Evolutionary conservation across 768 basidiomycete genomes (phyloP).

Genomic region (Tricholoma sp.): DNA sequence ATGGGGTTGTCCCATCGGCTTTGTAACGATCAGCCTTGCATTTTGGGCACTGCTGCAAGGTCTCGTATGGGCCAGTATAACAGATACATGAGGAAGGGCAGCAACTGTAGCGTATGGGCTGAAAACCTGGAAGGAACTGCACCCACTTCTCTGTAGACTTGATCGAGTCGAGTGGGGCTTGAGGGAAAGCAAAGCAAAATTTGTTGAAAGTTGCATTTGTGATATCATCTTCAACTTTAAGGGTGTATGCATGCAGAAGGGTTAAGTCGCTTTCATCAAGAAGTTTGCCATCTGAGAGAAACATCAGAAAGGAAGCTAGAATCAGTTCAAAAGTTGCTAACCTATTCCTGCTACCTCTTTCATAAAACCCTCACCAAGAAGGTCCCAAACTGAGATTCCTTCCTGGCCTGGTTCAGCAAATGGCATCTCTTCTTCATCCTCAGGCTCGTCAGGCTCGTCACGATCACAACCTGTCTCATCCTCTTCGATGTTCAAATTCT

Average conservation of each 20-base stretch:
- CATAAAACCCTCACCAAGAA: neutral
- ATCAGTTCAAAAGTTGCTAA: neutral
- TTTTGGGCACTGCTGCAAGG: conserved; percentile 30
- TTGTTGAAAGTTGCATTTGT: no score
- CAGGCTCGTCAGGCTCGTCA: no score
- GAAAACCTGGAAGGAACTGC: conserved; percentile 23
- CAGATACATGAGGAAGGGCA: conserved; percentile 34
- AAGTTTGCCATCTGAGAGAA: conserved; percentile 13
- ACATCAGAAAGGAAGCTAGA: neutral
- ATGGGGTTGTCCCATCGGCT: conserved; percentile 12
- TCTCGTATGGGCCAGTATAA: conserved; percentile 22
- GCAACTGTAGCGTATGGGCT: conserved; percentile 30
- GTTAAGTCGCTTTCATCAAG: neutral
- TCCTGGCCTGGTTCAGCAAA: neutral
- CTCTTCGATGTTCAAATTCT: no score
- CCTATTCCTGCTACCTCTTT: neutral
- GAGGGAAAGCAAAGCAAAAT: conserved; percentile 19
- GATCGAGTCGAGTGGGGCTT: conserved; percentile 6
- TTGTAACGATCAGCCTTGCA: neutral
- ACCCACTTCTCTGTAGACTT: conserved; percentile 15
- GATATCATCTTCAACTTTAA: no score
- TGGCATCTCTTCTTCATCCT: neutral
- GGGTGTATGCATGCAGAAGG: no score
- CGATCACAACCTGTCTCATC: no score
- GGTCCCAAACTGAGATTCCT: neutral